These are phyloP conservation scores for Camelina neglecta DNA, from an alignment of 345 rosid species.

Conservation along the genomic window DNA sequence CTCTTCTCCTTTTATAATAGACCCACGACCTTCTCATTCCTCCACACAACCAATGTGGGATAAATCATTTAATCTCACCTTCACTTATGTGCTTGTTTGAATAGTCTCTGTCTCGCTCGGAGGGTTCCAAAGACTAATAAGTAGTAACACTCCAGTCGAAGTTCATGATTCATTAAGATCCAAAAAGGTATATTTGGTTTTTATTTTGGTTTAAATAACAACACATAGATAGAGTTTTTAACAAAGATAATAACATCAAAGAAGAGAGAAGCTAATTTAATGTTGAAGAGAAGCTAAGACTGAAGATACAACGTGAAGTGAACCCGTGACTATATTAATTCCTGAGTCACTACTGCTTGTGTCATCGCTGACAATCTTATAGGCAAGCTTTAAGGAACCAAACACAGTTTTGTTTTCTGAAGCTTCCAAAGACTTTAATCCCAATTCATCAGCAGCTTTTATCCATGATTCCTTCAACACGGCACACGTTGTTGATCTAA, in stretches of 20 bases:
- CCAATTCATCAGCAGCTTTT: constrained; percentile 65
- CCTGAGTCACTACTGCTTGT: constrained; percentile 13
- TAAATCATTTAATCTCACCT: not conserved
- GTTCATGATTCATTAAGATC: not conserved
- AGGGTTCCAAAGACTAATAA: not conserved
- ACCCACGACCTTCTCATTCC: not conserved
- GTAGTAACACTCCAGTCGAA: too few species aligned
- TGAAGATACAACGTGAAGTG: constrained; percentile 42
- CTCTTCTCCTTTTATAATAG: constrained; percentile 19
- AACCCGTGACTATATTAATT: constrained; percentile 38
- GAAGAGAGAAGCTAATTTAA: not conserved
- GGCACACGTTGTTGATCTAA: constrained; percentile 62
- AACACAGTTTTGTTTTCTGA: constrained; percentile 32
- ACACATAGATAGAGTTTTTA: not conserved
- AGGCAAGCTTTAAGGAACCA: constrained; percentile 36
- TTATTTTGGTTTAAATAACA: not conserved
- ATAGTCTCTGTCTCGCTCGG: not conserved
- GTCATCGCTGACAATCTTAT: constrained; percentile 11
- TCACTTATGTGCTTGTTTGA: not conserved
- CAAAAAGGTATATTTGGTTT: not conserved
- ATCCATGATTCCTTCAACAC: constrained; percentile 68
- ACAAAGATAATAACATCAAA: not conserved
- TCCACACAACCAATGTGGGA: constrained; percentile 29
- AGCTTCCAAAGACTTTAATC: constrained; percentile 16
- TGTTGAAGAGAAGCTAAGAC: constrained; percentile 40